Evolutionary conservation across 164 flowering plant genomes (phyloP).

Genomic region (Dillenia suffruticosa): DNA sequence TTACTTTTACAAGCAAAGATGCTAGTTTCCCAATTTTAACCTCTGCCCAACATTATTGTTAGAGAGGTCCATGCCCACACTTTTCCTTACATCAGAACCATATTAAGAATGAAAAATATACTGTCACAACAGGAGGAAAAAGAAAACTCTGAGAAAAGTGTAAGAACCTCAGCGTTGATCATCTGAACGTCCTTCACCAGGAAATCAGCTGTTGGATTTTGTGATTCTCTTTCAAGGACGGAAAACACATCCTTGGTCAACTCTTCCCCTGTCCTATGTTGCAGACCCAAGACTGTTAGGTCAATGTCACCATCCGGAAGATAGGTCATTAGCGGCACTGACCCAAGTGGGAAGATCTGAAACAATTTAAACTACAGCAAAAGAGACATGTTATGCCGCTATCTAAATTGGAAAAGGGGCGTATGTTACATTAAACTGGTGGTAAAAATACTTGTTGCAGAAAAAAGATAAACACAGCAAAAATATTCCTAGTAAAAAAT

Average conservation of each 20-base stretch:
- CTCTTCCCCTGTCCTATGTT: conserved; percentile 45
- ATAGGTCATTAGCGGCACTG: conserved; percentile 91
- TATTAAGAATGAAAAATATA: neutral
- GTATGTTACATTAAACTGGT: too few species aligned
- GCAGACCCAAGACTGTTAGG: conserved; percentile 60
- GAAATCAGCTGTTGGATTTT: conserved; percentile 49
- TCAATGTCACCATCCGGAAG: conserved; percentile 99
- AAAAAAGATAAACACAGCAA: neutral
- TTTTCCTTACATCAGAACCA: too few species aligned
- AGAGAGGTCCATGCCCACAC: too few species aligned
- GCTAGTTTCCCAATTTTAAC: too few species aligned
- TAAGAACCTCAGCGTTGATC: conserved; percentile 79
- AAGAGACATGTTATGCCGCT: neutral
- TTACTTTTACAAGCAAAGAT: too few species aligned
- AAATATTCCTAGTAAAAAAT: too few species aligned
- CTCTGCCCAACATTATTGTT: too few species aligned
- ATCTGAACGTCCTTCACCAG: conserved; percentile 78
- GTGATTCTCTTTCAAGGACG: conserved; percentile 68
- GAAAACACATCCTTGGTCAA: conserved; percentile 48
- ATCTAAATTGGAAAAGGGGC: too few species aligned
- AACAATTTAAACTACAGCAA: neutral
- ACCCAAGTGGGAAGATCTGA: conserved; percentile 88
- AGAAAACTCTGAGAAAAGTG: too few species aligned
- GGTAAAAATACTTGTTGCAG: neutral
- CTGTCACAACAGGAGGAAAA: neutral